A percentile compares a stretch with the other conserved stretches of the same genome.
Evolutionary conservation across 2,329 filamentous ascomycete genomes (phyloP).

Genomic region (Mycosphaerella sp.): DNA sequence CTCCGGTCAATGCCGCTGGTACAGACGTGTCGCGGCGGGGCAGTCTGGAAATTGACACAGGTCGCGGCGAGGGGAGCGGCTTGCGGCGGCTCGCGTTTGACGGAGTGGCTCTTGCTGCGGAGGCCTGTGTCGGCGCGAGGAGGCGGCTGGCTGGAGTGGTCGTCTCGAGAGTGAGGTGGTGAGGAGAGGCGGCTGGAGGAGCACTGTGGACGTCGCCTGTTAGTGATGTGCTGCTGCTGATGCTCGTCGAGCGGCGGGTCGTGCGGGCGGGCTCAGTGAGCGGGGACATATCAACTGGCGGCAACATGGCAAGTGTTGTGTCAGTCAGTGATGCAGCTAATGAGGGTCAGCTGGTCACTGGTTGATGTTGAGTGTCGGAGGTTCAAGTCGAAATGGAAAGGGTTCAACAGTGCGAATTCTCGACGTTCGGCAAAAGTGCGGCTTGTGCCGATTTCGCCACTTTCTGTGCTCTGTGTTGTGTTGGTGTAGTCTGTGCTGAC

Average conservation of each 20-base stretch:
- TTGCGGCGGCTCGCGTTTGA: constrained; percentile 4
- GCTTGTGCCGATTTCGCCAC: not conserved
- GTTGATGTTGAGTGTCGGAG: not conserved
- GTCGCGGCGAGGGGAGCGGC: not conserved
- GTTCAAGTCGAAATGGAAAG: not conserved
- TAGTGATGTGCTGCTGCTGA: constrained; percentile 1
- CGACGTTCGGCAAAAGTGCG: not conserved
- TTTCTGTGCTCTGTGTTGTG: not conserved
- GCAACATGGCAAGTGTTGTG: not conserved
- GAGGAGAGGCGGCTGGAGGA: not conserved
- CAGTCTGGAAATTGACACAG: not conserved
- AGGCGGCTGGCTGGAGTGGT: constrained; percentile 1
- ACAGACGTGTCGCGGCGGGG: not conserved
- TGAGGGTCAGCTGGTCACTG: not conserved
- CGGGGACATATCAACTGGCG: not conserved
- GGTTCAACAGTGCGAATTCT: not conserved
- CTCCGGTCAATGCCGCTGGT: not conserved
- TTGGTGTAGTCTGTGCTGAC: not conserved
- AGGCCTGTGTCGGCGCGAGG: constrained; percentile 26
- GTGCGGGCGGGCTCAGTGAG: not conserved
- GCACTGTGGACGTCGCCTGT: not conserved
- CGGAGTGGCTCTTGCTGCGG: constrained; percentile 21
- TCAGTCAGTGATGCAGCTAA: not conserved
- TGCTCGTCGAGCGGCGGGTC: not conserved
- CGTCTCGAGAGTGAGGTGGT: not conserved